A percentile compares a stretch with the other conserved stretches of the same genome.
Conservation (phyloP, 805 yeast genomes). For the Pichia californica region DNA sequence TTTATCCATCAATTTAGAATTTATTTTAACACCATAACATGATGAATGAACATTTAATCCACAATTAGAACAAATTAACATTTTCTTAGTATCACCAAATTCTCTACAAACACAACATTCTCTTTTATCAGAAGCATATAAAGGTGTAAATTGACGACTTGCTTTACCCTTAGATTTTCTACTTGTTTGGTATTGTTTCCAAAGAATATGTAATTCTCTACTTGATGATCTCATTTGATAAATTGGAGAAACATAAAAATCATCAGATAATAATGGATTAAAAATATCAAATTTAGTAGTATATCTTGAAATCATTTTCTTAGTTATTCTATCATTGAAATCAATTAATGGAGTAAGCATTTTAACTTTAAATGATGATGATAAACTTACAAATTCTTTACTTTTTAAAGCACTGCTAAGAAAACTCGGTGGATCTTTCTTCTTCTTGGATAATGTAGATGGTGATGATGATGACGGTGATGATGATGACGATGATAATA, state of each 20-base stretch:
- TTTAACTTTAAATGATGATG: constrained; percentile 3
- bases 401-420: constrained; percentile 2
- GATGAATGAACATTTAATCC: constrained; percentile 61
- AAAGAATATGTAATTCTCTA: constrained; percentile 17
- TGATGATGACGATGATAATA: too few species aligned
- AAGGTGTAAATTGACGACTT: constrained; percentile 11
- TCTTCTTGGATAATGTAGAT: background rate
- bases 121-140: constrained; percentile 25
- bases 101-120: constrained; percentile 57
- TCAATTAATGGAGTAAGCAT: constrained; percentile 6
- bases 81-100: constrained; percentile 27
- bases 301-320: constrained; percentile 18
- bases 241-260: constrained; percentile 12
- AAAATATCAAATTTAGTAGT: constrained; percentile 21
- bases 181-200: constrained; percentile 17
- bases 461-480: too few species aligned
- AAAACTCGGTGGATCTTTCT: background rate
- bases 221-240: constrained; percentile 19
- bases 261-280: constrained; percentile 17
- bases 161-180: constrained; percentile 12
- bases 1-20: constrained; percentile 7
- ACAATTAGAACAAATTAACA: constrained; percentile 57
- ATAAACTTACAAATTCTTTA: constrained; percentile 2
- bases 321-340: constrained; percentile 6
- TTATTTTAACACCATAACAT: constrained; percentile 53